Conservation (phyloP, 78 protist genomes). For the Dictyostelium discoideum region DNA sequence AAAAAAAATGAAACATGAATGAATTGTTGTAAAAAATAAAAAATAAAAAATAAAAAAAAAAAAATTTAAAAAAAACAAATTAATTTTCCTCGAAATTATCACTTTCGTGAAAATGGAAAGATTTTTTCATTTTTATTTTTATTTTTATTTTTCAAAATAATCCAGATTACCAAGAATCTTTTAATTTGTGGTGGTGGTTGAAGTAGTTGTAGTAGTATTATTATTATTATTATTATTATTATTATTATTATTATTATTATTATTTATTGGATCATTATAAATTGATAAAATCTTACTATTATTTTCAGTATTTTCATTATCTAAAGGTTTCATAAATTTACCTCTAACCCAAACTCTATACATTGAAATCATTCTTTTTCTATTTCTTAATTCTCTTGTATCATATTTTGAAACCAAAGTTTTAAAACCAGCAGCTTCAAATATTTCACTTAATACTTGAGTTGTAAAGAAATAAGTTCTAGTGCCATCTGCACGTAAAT, state of each 20-base stretch:
- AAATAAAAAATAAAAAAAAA: too few relatives aligned
- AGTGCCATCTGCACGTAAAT: slow-evolving; percentile 86
- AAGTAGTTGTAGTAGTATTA: background rate
- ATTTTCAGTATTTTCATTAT: background rate
- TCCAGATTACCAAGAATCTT: background rate
- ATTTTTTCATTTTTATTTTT: background rate
- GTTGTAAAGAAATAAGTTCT: slow-evolving; percentile 75
- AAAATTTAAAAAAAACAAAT: background rate
- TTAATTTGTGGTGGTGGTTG: background rate
- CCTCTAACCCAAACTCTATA: slow-evolving; percentile 89
- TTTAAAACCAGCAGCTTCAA: slow-evolving; percentile 72
- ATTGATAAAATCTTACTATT: background rate
- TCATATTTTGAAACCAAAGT: slow-evolving; percentile 36
- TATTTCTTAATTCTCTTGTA: slow-evolving; percentile 78
- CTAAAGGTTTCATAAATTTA: slow-evolving; percentile 74
- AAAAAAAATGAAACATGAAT: background rate
- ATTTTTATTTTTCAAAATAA: background rate
- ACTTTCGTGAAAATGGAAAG: background rate
- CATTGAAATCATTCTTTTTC: slow-evolving; percentile 85
- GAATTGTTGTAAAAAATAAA: background rate
- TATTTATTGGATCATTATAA: background rate
- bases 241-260: background rate
- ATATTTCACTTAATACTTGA: background rate
- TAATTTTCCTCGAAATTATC: background rate
- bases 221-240: background rate